Evolutionary conservation across 768 basidiomycete genomes (phyloP).

Genomic region (Mycena rebaudengoi): DNA sequence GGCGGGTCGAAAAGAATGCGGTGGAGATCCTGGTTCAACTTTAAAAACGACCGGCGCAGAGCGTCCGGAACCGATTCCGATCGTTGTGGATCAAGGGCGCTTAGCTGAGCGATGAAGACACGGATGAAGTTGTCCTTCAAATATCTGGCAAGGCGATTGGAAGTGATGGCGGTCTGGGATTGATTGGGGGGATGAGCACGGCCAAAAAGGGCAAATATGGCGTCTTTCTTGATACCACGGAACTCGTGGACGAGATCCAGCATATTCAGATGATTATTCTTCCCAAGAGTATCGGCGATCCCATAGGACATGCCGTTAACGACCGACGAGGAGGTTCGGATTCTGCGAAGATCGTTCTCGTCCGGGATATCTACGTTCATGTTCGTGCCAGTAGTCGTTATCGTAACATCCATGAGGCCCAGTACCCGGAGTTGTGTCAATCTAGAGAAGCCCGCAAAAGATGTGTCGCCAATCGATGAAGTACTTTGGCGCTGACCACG

Average conservation of each 20-base stretch:
- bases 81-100: constrained; percentile 51
- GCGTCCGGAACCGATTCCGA: constrained; percentile 76
- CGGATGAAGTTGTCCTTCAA: constrained; percentile 82
- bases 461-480: constrained; percentile 39
- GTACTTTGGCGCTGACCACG: constrained; percentile 37
- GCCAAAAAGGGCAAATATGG: constrained; percentile 97
- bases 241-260: constrained; percentile 94
- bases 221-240: constrained; percentile 77
- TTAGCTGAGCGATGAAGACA: constrained; percentile 69
- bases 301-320: constrained; percentile 95
- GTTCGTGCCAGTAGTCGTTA: constrained; percentile 68
- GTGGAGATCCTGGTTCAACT: constrained; percentile 84
- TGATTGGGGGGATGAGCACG: constrained; percentile 60
- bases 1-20: constrained; percentile 62
- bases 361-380: constrained; percentile 71
- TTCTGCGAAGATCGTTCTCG: constrained; percentile 87
- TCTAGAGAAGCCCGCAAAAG: constrained; percentile 86
- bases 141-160: constrained; percentile 81
- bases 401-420: constrained; percentile 97
- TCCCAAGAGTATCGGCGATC: constrained; percentile 91
- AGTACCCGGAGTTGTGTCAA: constrained; percentile 85
- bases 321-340: constrained; percentile 89
- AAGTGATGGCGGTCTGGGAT: constrained; percentile 54
- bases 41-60: constrained; percentile 86
- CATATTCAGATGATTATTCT: constrained; percentile 82